Evolutionary conservation across 2,329 filamentous ascomycete genomes (phyloP).

Genomic region (Colletotrichum sp.): DNA sequence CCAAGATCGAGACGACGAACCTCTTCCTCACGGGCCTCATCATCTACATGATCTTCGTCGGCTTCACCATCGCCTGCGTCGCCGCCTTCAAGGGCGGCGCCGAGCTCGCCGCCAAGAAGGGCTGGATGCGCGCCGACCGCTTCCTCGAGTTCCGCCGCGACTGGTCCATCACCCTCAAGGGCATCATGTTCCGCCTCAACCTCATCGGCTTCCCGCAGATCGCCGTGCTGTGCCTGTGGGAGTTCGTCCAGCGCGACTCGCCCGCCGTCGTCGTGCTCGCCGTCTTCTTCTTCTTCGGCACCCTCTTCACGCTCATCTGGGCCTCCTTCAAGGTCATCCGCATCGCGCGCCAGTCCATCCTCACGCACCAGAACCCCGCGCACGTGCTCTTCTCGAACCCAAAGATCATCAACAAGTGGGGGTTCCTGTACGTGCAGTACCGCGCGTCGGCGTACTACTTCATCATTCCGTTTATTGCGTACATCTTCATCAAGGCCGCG

Average conservation of each 20-base stretch:
- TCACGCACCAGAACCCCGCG: conserved; percentile 94
- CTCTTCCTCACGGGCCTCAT: conserved; percentile 90
- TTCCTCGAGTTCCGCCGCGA: conserved; percentile 94
- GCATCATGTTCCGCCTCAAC: conserved; percentile 88
- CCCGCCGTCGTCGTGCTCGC: conserved; percentile 85
- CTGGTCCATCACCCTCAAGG: conserved; percentile 92
- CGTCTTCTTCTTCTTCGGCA: conserved; percentile 85
- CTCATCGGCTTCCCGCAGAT: conserved; percentile 93
- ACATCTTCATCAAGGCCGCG: conserved; percentile 84
- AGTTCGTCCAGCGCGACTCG: conserved; percentile 86
- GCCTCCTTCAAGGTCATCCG: conserved; percentile 88
- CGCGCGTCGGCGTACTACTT: conserved; percentile 96
- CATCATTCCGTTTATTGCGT: conserved; percentile 79
- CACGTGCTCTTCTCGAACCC: conserved; percentile 98
- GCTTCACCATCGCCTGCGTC: conserved; percentile 75
- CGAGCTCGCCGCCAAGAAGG: conserved; percentile 76
- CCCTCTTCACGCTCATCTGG: conserved; percentile 80
- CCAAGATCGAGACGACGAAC: conserved; percentile 86
- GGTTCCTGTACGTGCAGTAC: conserved; percentile 97
- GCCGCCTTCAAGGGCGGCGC: conserved; percentile 80
- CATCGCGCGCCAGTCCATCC: conserved; percentile 85
- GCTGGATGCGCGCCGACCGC: conserved; percentile 82
- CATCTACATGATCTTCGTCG: conserved; percentile 86
- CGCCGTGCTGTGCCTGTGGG: conserved; percentile 89
- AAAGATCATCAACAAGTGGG: conserved; percentile 93